phyloP scores from a whole-genome alignment of 2,329 filamentous ascomycete species.

The Trichoderma sp. region DNA sequence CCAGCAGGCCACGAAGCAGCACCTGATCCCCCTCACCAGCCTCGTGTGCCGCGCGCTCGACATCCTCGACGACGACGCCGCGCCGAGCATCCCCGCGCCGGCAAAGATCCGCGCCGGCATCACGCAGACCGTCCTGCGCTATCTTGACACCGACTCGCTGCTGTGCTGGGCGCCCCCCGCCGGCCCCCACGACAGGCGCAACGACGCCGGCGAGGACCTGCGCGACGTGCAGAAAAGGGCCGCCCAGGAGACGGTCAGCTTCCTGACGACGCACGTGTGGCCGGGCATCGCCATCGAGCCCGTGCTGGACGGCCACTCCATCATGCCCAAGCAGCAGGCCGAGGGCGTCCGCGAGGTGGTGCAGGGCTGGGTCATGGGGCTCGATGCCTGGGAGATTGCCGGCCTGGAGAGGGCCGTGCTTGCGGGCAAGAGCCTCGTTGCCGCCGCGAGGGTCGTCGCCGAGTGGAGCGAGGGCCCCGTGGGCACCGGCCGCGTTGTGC shows the following conservation, averaged over 20 bases:
- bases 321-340: conserved; percentile 73
- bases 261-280: conserved; percentile 75
- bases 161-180: conserved; percentile 78
- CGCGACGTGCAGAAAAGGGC: conserved; percentile 70
- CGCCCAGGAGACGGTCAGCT: conserved; percentile 70
- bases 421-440: conserved; percentile 82
- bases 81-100: conserved; percentile 29
- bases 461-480: conserved; percentile 82
- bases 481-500: conserved; percentile 46
- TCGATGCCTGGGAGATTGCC: conserved; percentile 80
- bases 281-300: conserved; percentile 77
- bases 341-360: conserved; percentile 76
- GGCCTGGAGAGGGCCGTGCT: conserved; percentile 81
- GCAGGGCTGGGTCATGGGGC: conserved; percentile 70
- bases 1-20: conserved; percentile 80
- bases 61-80: conserved; percentile 67
- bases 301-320: conserved; percentile 76
- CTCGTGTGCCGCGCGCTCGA: conserved; percentile 82
- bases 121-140: conserved; percentile 71
- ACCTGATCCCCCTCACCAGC: conserved; percentile 88
- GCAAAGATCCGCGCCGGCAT: conserved; percentile 65
- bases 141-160: conserved; percentile 88
- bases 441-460: conserved; percentile 72
- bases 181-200: conserved; percentile 49
- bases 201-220: conserved; percentile 59